Percentiles rank a stretch among this genome's conserved stretches.
Evolutionary conservation across 1,139 yeast species (phyloP).

Genomic region (Magnusiomyces sp.): DNA sequence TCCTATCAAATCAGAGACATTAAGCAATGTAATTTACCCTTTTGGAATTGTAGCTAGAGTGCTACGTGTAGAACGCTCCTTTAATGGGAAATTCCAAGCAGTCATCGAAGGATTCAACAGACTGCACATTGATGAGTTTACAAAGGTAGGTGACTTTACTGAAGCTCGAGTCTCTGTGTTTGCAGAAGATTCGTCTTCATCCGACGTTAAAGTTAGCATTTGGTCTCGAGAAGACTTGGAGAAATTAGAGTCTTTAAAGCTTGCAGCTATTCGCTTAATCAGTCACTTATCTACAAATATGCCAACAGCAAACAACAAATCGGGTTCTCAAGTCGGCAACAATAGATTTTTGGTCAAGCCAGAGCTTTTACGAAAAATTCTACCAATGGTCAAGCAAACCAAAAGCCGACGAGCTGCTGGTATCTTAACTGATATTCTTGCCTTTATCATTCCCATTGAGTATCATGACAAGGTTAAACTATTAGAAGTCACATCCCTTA

Average conservation of each 20-base stretch:
- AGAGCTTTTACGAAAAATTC: conserved; percentile 7
- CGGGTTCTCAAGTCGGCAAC: background rate
- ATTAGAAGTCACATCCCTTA: conserved; percentile 25
- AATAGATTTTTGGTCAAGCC: conserved; percentile 4
- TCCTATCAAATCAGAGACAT: no score
- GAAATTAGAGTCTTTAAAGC: conserved; percentile 7
- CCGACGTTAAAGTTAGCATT: background rate
- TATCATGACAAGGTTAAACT: conserved; percentile 26
- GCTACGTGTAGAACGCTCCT: conserved; percentile 17
- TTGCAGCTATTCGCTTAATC: conserved; percentile 8
- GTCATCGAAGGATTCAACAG: conserved; percentile 25
- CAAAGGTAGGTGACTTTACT: conserved; percentile 7
- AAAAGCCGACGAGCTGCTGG: conserved; percentile 25
- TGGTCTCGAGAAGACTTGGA: conserved; percentile 7
- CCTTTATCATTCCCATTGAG: conserved; percentile 31
- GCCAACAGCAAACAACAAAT: no score
- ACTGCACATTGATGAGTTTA: conserved; percentile 14
- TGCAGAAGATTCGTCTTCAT: background rate
- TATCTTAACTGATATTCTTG: conserved; percentile 30
- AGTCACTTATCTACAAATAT: no score
- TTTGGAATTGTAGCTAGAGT: conserved; percentile 24
- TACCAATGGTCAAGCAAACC: conserved; percentile 6
- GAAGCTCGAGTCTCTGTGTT: conserved; percentile 10
- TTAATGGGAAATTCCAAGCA: conserved; percentile 14
- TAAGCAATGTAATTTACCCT: conserved; percentile 10